Conservation (phyloP, 345 rosid species). For the Linum trigynum region DNA sequence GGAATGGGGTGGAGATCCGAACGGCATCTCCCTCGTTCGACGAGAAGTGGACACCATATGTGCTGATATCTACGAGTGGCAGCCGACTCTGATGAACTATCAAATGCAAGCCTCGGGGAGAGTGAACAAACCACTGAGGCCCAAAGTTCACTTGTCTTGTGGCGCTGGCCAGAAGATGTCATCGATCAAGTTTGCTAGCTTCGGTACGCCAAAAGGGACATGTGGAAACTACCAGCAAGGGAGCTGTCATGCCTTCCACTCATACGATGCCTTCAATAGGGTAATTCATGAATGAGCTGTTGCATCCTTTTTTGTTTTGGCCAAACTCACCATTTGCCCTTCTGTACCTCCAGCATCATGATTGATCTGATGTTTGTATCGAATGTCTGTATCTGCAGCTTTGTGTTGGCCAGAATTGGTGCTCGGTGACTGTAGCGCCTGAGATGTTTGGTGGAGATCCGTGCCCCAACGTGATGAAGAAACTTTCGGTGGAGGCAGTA, state of each 20-base stretch:
- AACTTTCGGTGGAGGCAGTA: constrained; percentile 79
- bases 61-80: constrained; percentile 91
- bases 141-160: constrained; percentile 77
- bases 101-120: constrained; percentile 75
- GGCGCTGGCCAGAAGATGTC: constrained; percentile 78
- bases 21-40: constrained; percentile 71
- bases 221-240: constrained; percentile 85
- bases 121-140: constrained; percentile 71
- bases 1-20: constrained; percentile 98
- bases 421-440: constrained; percentile 90
- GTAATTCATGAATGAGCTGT: constrained; percentile 27
- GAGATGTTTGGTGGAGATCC: constrained; percentile 98
- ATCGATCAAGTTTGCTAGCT: constrained; percentile 83
- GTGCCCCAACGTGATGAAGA: constrained; percentile 81
- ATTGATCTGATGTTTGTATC: background rate
- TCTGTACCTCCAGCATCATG: background rate
- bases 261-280: constrained; percentile 87
- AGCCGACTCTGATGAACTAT: constrained; percentile 77
- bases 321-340: background rate
- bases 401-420: constrained; percentile 81
- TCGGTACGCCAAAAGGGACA: constrained; percentile 81
- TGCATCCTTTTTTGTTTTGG: background rate
- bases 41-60: constrained; percentile 79
- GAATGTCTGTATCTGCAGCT: constrained; percentile 39
- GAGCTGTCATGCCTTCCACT: constrained; percentile 86